Conservation (phyloP, 2,329 filamentous ascomycete genomes). For the Exophiala lecanii-corni region DNA sequence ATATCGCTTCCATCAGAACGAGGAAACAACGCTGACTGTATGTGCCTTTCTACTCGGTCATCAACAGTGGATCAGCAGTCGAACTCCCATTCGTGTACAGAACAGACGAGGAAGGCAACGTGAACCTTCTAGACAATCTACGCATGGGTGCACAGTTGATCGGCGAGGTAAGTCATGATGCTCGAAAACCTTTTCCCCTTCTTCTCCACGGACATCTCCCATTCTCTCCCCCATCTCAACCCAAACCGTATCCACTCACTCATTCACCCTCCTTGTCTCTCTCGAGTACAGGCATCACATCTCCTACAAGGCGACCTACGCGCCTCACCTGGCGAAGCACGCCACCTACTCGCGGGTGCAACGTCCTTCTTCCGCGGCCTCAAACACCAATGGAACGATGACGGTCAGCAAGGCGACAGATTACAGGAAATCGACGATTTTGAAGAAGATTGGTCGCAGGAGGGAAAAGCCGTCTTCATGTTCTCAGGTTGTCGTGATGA, state of each 20-base stretch:
- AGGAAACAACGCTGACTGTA: background rate
- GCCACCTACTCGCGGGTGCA: conserved; percentile 50
- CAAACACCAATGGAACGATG: conserved; percentile 41
- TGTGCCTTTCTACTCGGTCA: background rate
- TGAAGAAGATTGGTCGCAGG: conserved; percentile 42
- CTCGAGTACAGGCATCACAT: conserved; percentile 9
- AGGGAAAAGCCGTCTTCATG: conserved; percentile 49
- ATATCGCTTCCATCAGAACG: no score
- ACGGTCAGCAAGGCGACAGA: conserved; percentile 36
- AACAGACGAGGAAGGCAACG: conserved; percentile 52
- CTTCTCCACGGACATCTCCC: background rate
- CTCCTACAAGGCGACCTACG: conserved; percentile 49
- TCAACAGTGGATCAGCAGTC: conserved; percentile 50
- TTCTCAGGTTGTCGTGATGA: conserved; percentile 49
- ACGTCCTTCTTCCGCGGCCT: conserved; percentile 46
- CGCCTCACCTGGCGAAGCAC: conserved; percentile 42
- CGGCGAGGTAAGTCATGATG: conserved; percentile 40
- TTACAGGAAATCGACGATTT: conserved; percentile 39
- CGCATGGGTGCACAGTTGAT: conserved; percentile 48
- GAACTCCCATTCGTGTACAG: conserved; percentile 57
- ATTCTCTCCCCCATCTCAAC: background rate
- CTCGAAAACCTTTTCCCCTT: background rate
- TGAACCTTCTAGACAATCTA: conserved; percentile 53
- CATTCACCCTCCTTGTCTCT: background rate
- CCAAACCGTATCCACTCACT: background rate